Evolutionary conservation across 2,329 filamentous ascomycete genomes (phyloP).

Genomic region (Orbilia brochopaga): DNA sequence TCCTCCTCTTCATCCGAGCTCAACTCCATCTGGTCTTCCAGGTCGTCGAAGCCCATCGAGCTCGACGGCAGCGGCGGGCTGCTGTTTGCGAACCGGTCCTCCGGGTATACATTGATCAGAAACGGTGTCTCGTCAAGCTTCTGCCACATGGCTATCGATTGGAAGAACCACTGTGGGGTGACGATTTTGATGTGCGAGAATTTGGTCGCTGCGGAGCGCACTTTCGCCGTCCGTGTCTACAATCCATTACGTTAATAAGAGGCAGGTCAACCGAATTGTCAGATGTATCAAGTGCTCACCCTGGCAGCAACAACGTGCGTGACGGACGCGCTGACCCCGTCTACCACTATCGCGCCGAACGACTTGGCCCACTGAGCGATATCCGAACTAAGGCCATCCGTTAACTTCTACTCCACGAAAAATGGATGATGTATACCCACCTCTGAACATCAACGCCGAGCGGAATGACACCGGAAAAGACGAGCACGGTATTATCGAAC

Average conservation of each 20-base stretch:
- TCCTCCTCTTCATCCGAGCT: slow-evolving; percentile 60
- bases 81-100: slow-evolving; percentile 60
- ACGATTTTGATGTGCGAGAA: slow-evolving; percentile 87
- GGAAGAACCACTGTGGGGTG: slow-evolving; percentile 84
- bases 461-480: slow-evolving; percentile 89
- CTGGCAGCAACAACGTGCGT: slow-evolving; percentile 64
- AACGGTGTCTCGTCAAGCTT: slow-evolving; percentile 79
- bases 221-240: slow-evolving; percentile 83
- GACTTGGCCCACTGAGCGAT: slow-evolving; percentile 83
- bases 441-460: slow-evolving; percentile 75
- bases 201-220: slow-evolving; percentile 76
- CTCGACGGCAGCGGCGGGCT: slow-evolving; percentile 59
- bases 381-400: slow-evolving; percentile 68
- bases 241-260: slow-evolving; percentile 69
- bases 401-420: slow-evolving; percentile 5
- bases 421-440: slow-evolving; percentile 57
- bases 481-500: slow-evolving; percentile 75
- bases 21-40: slow-evolving; percentile 57
- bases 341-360: slow-evolving; percentile 73
- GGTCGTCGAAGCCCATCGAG: slow-evolving; percentile 54
- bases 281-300: slow-evolving; percentile 55
- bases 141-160: slow-evolving; percentile 83
- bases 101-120: slow-evolving; percentile 75
- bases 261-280: slow-evolving; percentile 70
- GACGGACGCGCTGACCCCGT: slow-evolving; percentile 60